Evolutionary conservation across 495 filamentous ascomycete species (phyloP).

Genomic region (Xylaria telfairii): DNA sequence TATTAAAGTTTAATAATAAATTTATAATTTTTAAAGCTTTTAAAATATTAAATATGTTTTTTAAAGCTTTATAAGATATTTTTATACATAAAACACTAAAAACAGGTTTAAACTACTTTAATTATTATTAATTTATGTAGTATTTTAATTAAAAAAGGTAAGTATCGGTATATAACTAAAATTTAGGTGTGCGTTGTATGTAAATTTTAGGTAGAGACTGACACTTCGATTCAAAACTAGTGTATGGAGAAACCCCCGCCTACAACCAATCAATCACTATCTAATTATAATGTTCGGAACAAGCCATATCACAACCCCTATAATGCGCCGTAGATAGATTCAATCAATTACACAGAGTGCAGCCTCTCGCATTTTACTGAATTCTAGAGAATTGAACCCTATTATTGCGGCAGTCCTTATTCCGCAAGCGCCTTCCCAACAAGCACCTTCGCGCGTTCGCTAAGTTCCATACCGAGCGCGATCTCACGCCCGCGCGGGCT

Average conservation of each 20-base stretch:
- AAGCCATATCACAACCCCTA: background rate
- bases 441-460: constrained; percentile 62
- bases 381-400: background rate
- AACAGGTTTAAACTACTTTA: too few species aligned
- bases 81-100: too few species aligned
- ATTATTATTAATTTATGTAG: too few species aligned
- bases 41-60: too few species aligned
- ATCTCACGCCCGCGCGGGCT: constrained; percentile 66
- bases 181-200: too few species aligned
- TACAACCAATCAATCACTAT: background rate
- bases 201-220: too few species aligned
- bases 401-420: constrained; percentile 22
- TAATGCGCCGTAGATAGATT: background rate
- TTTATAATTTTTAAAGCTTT: too few species aligned
- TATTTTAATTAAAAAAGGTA: too few species aligned
- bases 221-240: too few species aligned
- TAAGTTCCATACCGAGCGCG: constrained; percentile 70
- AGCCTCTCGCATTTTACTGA: background rate
- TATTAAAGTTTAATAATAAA: too few species aligned
- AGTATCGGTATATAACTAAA: too few species aligned
- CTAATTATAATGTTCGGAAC: background rate
- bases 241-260: background rate
- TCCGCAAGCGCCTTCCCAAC: constrained; percentile 67
- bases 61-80: too few species aligned
- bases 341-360: background rate